These are phyloP conservation scores for Aphanomyces cochlioides DNA, from an alignment of 352 stramenopile species.

Conservation along the genomic window DNA sequence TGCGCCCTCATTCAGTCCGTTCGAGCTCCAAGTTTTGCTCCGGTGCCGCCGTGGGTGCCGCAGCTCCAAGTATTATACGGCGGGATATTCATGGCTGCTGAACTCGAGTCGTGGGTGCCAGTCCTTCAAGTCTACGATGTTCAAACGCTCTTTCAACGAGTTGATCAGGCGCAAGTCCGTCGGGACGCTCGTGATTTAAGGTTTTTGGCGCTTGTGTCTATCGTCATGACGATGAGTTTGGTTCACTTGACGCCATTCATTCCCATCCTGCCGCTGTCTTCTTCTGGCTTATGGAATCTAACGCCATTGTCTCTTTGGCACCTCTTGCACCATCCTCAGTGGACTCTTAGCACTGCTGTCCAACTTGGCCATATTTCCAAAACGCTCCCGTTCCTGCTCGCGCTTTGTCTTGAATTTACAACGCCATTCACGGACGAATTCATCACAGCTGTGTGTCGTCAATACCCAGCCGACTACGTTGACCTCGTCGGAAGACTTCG, in stretches of 20 bases:
- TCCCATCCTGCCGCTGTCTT: not conserved
- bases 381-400: not conserved
- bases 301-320: too few species aligned
- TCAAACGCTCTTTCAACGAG: not conserved
- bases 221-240: not conserved
- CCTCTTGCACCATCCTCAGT: conserved; percentile 4
- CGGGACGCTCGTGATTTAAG: not conserved
- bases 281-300: too few species aligned
- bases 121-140: not conserved
- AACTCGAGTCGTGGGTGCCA: not conserved
- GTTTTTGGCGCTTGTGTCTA: not conserved
- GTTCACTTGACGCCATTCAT: conserved; percentile 3
- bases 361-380: not conserved
- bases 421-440: conserved; percentile 12
- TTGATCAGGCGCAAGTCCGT: not conserved
- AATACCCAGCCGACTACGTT: not conserved
- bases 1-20: not conserved
- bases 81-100: not conserved
- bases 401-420: not conserved
- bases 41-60: not conserved
- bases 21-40: not conserved
- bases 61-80: not conserved
- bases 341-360: conserved; percentile 6
- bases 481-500: not conserved
- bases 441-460: not conserved